These are phyloP conservation scores for Melampsora larici-populina DNA, from an alignment of 1,284 basidiomycete genomes.

Conservation along the genomic window DNA sequence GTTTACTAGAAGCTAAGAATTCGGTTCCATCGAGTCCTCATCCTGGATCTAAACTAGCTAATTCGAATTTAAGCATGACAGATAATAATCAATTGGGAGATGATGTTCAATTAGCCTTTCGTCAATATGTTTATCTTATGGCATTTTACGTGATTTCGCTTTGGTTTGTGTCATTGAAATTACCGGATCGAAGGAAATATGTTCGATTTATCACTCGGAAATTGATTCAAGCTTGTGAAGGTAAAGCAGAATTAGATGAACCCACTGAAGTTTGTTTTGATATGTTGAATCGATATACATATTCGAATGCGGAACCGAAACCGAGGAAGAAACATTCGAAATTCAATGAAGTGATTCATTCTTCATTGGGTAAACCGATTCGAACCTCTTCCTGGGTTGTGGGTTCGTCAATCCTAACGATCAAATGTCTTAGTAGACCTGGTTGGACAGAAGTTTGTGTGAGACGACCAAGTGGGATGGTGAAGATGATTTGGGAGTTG, in stretches of 20 bases:
- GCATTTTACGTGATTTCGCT: conserved; percentile 66
- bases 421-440: conserved; percentile 67
- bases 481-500: conserved; percentile 75
- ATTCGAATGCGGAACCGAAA: conserved; percentile 86
- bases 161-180: conserved; percentile 88
- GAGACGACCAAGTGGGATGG: conserved; percentile 83
- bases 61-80: not conserved
- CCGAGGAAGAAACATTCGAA: conserved; percentile 72
- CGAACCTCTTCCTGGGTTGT: conserved; percentile 78
- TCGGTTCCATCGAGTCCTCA: not conserved
- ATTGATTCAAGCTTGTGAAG: conserved; percentile 81
- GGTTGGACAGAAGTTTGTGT: conserved; percentile 89
- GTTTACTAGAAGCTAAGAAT: conserved; percentile 49
- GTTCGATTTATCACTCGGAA: conserved; percentile 83
- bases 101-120: conserved; percentile 46
- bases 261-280: conserved; percentile 96
- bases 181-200: conserved; percentile 77
- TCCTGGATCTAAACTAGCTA: conserved; percentile 1
- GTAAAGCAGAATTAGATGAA: conserved; percentile 71
- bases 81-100: not conserved
- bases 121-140: conserved; percentile 54
- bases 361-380: conserved; percentile 53
- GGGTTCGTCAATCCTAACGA: conserved; percentile 80
- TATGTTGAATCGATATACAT: conserved; percentile 92
- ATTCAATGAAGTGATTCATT: conserved; percentile 58